Conservation (phyloP, 306 rosid genomes). For the Rubus idaeus region DNA sequence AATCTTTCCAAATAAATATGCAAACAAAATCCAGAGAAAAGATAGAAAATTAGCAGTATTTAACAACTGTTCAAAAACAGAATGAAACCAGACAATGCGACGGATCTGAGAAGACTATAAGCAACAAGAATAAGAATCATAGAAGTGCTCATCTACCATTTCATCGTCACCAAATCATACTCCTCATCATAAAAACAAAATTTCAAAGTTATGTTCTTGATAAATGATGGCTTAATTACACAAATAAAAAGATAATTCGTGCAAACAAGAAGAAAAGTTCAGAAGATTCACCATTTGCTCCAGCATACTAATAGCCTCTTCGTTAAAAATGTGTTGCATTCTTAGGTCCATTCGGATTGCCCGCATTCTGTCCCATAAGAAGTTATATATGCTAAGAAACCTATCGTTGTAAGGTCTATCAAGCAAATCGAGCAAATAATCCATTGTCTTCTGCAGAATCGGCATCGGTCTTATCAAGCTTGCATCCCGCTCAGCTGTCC, state of each 20-base stretch:
- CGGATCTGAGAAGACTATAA: not conserved
- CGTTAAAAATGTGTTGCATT: constrained; percentile 95
- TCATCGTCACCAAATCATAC: not conserved
- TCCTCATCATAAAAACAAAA: not conserved
- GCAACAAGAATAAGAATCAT: not conserved
- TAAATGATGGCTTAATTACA: not conserved
- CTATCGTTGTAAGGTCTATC: constrained; percentile 74
- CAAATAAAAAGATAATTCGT: not conserved
- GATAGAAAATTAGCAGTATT: not conserved
- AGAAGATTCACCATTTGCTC: constrained; percentile 79
- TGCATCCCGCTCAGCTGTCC: constrained; percentile 99
- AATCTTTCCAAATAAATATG: not conserved
- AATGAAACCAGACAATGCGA: not conserved
- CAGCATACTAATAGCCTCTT: constrained; percentile 77
- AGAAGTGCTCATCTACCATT: not conserved
- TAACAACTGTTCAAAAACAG: not conserved
- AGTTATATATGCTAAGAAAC: constrained; percentile 82
- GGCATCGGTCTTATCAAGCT: constrained; percentile 91
- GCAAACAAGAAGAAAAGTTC: constrained; percentile 14
- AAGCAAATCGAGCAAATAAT: constrained; percentile 73
- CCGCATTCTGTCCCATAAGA: constrained; percentile 99
- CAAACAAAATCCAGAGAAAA: not conserved
- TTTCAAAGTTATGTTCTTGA: not conserved
- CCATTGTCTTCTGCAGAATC: constrained; percentile 70
- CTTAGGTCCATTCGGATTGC: constrained; percentile 97